Percentiles rank a stretch among this genome's conserved stretches.
Evolutionary conservation across 192 early-diverging fungal species (phyloP).

Genomic region (Podila epicladia): DNA sequence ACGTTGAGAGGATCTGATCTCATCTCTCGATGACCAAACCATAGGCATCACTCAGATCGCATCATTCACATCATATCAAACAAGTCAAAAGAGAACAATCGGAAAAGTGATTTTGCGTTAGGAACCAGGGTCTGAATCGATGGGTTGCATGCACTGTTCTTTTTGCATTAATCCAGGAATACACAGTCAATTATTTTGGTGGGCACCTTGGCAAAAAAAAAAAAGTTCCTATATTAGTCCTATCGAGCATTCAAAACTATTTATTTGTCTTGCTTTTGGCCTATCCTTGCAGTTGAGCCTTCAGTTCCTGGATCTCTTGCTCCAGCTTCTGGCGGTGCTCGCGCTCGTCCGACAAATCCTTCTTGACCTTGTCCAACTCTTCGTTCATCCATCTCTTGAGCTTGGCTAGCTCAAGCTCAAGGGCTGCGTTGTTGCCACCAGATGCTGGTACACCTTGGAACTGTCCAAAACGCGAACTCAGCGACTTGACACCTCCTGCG

Average conservation of each 20-base stretch:
- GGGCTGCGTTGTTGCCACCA: constrained; percentile 25
- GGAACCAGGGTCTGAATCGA: too few relatives aligned
- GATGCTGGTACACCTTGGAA: constrained; percentile 51
- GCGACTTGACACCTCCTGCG: constrained; percentile 48
- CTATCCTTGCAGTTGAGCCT: constrained; percentile 32
- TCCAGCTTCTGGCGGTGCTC: constrained; percentile 39
- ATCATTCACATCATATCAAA: too few relatives aligned
- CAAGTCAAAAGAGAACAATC: too few relatives aligned
- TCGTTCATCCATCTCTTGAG: constrained; percentile 52
- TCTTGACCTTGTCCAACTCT: constrained; percentile 47
- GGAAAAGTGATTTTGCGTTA: too few relatives aligned
- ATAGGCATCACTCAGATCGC: too few relatives aligned
- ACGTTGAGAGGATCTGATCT: too few relatives aligned
- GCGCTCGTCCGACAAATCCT: constrained; percentile 49
- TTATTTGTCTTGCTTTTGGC: neutral
- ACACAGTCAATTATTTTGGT: too few relatives aligned
- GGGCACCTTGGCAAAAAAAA: too few relatives aligned
- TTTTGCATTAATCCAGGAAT: too few relatives aligned
- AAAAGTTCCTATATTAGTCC: too few relatives aligned
- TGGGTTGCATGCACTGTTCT: too few relatives aligned
- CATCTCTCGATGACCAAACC: too few relatives aligned
- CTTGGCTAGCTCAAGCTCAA: constrained; percentile 48
- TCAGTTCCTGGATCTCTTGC: constrained; percentile 28
- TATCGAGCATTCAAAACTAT: neutral
- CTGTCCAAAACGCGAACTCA: constrained; percentile 49